Base-by-base conservation (phyloP, 2,329 filamentous ascomycete species). In the Cylindrodendrum hubeiense region DNA sequence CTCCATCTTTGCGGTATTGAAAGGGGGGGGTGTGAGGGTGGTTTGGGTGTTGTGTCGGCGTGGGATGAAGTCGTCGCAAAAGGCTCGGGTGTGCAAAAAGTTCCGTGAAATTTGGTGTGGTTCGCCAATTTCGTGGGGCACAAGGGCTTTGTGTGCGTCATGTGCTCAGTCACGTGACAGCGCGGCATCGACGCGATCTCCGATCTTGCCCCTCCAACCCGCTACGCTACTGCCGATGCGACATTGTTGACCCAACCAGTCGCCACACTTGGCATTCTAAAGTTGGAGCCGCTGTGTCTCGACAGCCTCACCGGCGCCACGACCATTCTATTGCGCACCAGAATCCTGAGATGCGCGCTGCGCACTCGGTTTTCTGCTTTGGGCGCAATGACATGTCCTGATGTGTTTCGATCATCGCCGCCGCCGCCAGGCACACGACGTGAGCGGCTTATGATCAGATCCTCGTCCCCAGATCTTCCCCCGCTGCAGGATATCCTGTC, bases 1-100 rank as follows among this genome's bases (percentile, higher is more conserved):
- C 91, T 99, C 96, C 96, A 98, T 99, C 86, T 89, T 95, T 81
- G 80, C 84, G 80, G 79, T 77, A 55, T 71, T 72, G 72, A 60
- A 59, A 55, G 66, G 71, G 70, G 70, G 70, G 67, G 63, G 70
- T 67, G 67, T 75, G 74, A 72, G 69, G 67, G 71, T 74, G 72
- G 66, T 71, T 75, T 75, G 67, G 71, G 74, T 71, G 69, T 71
- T 70, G 69, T 71, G 72, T 74, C 70, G 75, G 69, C 75, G 73
- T 66, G 68, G 68, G 70, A 67, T 74, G 68, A 75, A 67, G 72
- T 75, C 71, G 73, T 74, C 74, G 72, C 75, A 67, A 73, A 73
- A 65, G 72, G 67, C 69, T 75, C 71, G 68, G 65, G 75, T 75
- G 74, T 75, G 62, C 69, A 69, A 63, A 75, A 71, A 71, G 66